Evolutionary conservation across 352 stramenopile species (phyloP).

Genomic region (Phytophthora niederhauseri): DNA sequence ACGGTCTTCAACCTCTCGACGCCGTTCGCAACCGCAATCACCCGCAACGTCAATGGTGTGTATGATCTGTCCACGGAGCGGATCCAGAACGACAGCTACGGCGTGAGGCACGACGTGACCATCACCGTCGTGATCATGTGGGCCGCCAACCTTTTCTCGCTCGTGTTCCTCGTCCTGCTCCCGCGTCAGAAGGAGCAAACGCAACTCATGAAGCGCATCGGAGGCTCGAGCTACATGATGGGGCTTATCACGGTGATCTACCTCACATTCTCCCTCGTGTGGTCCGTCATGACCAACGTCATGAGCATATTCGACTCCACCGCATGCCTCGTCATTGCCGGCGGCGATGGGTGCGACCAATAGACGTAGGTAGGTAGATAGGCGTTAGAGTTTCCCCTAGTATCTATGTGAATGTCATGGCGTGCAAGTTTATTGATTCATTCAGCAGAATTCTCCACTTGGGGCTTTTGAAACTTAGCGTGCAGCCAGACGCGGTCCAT

Average conservation of each 20-base stretch:
- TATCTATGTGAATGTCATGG: background rate
- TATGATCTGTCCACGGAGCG: background rate
- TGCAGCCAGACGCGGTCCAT: constrained; percentile 89
- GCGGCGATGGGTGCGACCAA: background rate
- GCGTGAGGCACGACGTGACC: constrained; percentile 3
- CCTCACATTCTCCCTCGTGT: background rate
- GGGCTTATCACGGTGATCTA: background rate
- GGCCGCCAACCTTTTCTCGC: background rate
- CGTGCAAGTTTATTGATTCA: background rate
- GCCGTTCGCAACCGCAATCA: background rate
- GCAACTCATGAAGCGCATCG: background rate
- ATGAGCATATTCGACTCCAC: constrained; percentile 3
- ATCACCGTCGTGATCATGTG: constrained; percentile 1
- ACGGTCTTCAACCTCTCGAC: background rate
- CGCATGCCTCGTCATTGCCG: background rate
- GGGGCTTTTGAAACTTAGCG: constrained; percentile 66
- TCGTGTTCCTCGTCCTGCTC: background rate
- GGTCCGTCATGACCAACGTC: background rate
- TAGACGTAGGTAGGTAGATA: background rate
- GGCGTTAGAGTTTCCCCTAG: background rate
- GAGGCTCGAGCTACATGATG: background rate
- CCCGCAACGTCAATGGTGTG: background rate
- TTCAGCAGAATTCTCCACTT: constrained; percentile 2
- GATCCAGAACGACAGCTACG: constrained; percentile 1
- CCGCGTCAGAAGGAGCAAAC: background rate